Percentiles rank a stretch among this genome's conserved stretches.
These are phyloP conservation scores for Eimeria acervulina DNA, from an alignment of 169 alveolate species.

Conservation along the genomic window DNA sequence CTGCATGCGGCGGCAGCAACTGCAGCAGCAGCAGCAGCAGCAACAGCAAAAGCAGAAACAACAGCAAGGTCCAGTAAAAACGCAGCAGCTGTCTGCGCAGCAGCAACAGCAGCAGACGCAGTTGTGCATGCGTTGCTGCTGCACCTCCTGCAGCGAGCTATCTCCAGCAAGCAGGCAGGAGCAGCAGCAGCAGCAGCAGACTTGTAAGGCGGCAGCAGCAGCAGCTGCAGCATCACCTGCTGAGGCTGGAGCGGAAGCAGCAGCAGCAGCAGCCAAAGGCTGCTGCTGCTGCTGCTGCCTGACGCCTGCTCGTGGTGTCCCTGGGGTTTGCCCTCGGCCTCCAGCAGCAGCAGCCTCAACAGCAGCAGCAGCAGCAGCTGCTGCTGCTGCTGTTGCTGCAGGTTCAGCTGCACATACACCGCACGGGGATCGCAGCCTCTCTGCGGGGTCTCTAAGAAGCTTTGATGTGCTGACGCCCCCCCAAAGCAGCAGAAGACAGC, in stretches of 20 bases:
- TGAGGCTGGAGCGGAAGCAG: not conserved
- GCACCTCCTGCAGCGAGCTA: no score
- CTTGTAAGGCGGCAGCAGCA: conserved; percentile 20
- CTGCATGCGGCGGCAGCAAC: not conserved
- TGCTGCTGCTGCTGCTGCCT: not conserved
- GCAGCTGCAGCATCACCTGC: not conserved
- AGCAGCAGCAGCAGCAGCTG: not conserved
- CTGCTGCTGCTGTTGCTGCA: not conserved
- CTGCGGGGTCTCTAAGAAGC: not conserved
- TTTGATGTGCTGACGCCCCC: not conserved
- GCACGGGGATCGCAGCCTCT: not conserved
- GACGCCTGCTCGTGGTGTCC: not conserved
- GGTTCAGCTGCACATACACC: not conserved
- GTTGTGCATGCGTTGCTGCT: no score
- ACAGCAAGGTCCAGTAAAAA: no score
- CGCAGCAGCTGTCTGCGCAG: no score
- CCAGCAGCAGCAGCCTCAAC: not conserved
- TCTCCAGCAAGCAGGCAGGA: no score
- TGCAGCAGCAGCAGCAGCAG: conserved; percentile 36
- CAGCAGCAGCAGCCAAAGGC: conserved; percentile 26
- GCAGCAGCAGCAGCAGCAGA: no score
- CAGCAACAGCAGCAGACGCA: not conserved
- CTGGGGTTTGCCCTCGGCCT: no score
- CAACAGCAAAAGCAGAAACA: not conserved
- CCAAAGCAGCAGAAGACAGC: conserved; percentile 16